phyloP scores from a whole-genome alignment of 78 protist genomes.

The Chrysochromulina parva region DNA sequence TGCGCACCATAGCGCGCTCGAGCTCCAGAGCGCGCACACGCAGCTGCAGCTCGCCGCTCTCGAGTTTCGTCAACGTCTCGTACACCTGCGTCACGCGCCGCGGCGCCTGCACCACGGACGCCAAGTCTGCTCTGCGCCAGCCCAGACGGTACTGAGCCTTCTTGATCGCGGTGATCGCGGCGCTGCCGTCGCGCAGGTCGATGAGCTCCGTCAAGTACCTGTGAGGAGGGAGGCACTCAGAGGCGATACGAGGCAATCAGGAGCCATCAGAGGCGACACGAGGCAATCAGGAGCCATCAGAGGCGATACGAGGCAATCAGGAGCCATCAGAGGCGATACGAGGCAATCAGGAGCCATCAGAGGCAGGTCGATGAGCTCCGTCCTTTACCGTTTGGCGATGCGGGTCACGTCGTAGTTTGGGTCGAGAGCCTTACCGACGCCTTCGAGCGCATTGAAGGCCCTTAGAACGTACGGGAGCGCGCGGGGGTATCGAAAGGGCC shows the following conservation, averaged over 20 bases:
- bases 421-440: not conserved
- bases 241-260: no score
- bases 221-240: no score
- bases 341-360: no score
- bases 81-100: not conserved
- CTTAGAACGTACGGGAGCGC: not conserved
- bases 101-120: not conserved
- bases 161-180: not conserved
- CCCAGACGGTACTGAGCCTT: not conserved
- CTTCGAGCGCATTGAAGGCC: conserved; percentile 22
- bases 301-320: no score
- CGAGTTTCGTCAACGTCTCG: not conserved
- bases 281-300: no score
- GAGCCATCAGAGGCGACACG: no score
- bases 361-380: no score
- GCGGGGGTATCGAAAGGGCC: not conserved
- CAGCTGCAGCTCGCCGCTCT: conserved; percentile 37
- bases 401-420: conserved; percentile 8
- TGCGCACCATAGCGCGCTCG: not conserved
- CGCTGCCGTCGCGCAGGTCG: not conserved
- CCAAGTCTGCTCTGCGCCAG: not conserved
- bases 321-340: no score
- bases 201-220: conserved; percentile 10
- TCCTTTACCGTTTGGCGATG: not conserved
- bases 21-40: conserved; percentile 46